phyloP scores from a whole-genome alignment of 2,329 filamentous ascomycete species.

The Dothideomycetes sp. region DNA sequence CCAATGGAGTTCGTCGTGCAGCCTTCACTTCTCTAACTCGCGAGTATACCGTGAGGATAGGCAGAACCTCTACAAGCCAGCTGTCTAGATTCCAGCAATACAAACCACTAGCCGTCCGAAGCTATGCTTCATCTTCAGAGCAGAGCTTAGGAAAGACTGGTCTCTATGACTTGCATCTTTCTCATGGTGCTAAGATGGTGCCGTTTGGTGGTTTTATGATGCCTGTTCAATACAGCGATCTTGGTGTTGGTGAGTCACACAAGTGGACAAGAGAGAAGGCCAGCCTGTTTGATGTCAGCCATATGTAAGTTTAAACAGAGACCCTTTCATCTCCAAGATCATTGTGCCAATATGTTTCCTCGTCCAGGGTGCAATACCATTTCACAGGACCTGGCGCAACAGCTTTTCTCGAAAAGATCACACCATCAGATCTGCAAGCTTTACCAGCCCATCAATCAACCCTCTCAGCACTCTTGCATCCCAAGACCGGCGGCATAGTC shows the following conservation, averaged over 20 bases:
- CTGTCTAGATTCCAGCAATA: neutral
- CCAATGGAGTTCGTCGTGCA: neutral
- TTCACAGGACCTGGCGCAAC: slow-evolving; percentile 73
- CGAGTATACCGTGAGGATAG: no score
- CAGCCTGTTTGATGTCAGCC: slow-evolving; percentile 89
- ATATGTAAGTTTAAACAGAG: slow-evolving; percentile 57
- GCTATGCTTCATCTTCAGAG: slow-evolving; percentile 4
- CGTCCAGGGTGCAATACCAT: slow-evolving; percentile 62
- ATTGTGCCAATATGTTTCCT: neutral
- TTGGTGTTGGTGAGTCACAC: slow-evolving; percentile 76
- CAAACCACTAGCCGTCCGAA: neutral
- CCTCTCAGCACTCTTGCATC: slow-evolving; percentile 74
- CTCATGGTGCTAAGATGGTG: slow-evolving; percentile 82
- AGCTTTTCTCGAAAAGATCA: slow-evolving; percentile 74
- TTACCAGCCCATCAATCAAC: slow-evolving; percentile 63
- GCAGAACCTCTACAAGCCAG: no score
- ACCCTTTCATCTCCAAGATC: neutral
- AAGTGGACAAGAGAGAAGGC: slow-evolving; percentile 79
- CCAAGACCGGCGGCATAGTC: slow-evolving; percentile 76
- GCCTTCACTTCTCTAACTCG: neutral
- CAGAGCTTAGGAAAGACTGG: slow-evolving; percentile 43
- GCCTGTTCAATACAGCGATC: slow-evolving; percentile 77
- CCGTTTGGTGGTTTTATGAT: slow-evolving; percentile 91
- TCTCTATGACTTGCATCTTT: slow-evolving; percentile 68
- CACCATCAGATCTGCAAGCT: slow-evolving; percentile 61